These are phyloP conservation scores for Hanseniaspora taiwanica DNA, from an alignment of 805 yeast species.

Conservation along the genomic window DNA sequence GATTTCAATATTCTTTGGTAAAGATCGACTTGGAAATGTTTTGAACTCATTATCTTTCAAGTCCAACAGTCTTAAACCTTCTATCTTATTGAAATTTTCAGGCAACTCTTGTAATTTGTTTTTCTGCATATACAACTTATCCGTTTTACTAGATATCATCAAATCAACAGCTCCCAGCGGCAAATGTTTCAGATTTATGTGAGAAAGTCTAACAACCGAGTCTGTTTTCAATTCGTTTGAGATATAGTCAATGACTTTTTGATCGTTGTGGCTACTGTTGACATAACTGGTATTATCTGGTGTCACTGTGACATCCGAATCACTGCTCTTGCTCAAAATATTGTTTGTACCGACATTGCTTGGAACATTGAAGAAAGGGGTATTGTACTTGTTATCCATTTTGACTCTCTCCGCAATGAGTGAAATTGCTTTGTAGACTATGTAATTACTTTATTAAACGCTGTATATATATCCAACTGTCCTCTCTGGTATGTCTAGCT, in stretches of 20 bases:
- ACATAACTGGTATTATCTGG: too few species aligned
- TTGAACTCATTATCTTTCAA: conserved; percentile 46
- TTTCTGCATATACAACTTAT: conserved; percentile 40
- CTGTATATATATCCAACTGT: too few species aligned
- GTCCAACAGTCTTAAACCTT: conserved; percentile 45
- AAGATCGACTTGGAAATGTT: conserved; percentile 31
- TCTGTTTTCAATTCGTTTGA: neutral
- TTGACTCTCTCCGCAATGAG: too few species aligned
- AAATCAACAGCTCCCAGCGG: conserved; percentile 28
- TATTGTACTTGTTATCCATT: too few species aligned
- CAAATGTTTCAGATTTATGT: conserved; percentile 9
- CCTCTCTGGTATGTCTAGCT: too few species aligned
- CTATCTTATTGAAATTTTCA: conserved; percentile 29
- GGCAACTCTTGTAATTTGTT: conserved; percentile 40
- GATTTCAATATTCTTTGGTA: conserved; percentile 37
- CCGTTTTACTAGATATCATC: conserved; percentile 22
- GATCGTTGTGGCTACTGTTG: neutral
- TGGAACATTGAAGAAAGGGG: too few species aligned
- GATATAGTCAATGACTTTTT: neutral
- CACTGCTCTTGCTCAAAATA: too few species aligned
- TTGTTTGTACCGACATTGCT: too few species aligned
- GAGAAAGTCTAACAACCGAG: neutral
- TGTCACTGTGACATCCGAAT: too few species aligned
- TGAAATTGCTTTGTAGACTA: too few species aligned
- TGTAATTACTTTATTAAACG: too few species aligned